phyloP scores from a whole-genome alignment of 2,329 filamentous ascomycete species.

The Periconia sp. region DNA sequence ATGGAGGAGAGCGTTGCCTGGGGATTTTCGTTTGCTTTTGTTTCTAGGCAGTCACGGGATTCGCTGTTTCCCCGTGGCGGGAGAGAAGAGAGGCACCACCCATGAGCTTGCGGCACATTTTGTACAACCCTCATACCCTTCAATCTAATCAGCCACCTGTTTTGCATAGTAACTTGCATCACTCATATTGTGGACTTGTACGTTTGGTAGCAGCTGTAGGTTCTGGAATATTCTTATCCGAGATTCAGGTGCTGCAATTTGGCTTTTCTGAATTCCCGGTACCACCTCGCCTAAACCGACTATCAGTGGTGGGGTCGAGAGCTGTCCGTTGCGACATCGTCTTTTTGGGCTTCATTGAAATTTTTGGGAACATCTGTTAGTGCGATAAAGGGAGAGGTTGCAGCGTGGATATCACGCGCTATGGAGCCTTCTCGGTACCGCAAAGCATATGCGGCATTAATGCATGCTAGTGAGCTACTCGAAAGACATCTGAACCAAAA shows the following conservation, averaged over 20 bases:
- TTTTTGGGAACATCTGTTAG: neutral
- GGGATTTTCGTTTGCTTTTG: constrained; percentile 1
- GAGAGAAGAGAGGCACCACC: neutral
- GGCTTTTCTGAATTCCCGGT: neutral
- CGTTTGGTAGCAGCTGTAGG: neutral
- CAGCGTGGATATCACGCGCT: constrained; percentile 4
- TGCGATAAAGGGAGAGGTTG: neutral
- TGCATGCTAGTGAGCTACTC: constrained; percentile 37
- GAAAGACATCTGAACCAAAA: constrained; percentile 33
- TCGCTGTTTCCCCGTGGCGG: neutral
- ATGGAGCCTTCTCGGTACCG: constrained; percentile 42
- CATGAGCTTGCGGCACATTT: neutral
- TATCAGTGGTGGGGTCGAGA: neutral
- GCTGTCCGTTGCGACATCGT: neutral
- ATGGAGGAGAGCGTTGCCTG: constrained; percentile 4
- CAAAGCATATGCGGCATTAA: constrained; percentile 41
- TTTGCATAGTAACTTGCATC: neutral
- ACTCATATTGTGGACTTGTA: neutral
- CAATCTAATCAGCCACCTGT: too few species aligned
- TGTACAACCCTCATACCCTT: too few species aligned
- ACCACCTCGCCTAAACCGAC: neutral
- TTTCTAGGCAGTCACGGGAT: neutral
- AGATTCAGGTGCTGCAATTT: neutral
- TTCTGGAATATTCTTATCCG: neutral
- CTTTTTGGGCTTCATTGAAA: neutral